Evolutionary conservation across 2,329 filamentous ascomycete species (phyloP).

Genomic region (Phaeosphaeriaceae sp.): DNA sequence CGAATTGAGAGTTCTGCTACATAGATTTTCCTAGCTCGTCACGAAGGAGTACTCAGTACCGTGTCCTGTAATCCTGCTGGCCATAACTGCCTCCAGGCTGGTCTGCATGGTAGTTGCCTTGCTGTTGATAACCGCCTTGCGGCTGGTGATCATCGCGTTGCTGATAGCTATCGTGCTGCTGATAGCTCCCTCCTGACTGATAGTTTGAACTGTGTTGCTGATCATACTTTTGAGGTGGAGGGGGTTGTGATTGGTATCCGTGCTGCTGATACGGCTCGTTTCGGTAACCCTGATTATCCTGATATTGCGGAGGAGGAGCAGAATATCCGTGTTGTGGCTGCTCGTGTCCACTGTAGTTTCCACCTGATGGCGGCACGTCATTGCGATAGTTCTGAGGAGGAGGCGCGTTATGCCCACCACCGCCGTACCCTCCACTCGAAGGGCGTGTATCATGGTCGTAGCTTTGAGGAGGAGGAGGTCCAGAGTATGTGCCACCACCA

Average conservation of each 20-base stretch:
- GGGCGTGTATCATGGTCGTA: background rate
- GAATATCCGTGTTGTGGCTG: slow-evolving; percentile 9
- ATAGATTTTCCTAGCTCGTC: no score
- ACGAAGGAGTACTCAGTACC: background rate
- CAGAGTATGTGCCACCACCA: slow-evolving; percentile 15
- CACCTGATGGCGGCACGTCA: background rate
- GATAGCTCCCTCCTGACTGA: slow-evolving; percentile 7
- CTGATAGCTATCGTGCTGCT: slow-evolving; percentile 2
- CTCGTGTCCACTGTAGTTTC: slow-evolving; percentile 1
- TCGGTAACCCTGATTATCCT: slow-evolving; percentile 13
- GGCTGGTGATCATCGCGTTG: slow-evolving; percentile 8
- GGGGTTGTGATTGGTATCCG: slow-evolving; percentile 3
- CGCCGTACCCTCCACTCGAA: background rate
- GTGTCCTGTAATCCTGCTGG: slow-evolving; percentile 11
- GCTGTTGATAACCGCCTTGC: slow-evolving; percentile 8
- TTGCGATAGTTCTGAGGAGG: background rate
- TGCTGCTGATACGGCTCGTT: slow-evolving; percentile 10
- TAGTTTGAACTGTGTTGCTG: slow-evolving; percentile 7
- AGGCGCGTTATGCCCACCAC: background rate
- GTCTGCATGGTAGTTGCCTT: slow-evolving; percentile 6
- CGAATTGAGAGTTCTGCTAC: no score
- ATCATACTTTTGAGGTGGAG: background rate
- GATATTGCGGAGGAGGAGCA: slow-evolving; percentile 9
- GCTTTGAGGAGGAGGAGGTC: slow-evolving; percentile 3
- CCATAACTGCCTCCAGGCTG: slow-evolving; percentile 14